Evolutionary conservation across 2,329 filamentous ascomycete species (phyloP).

Genomic region (Fusarium domesticum): DNA sequence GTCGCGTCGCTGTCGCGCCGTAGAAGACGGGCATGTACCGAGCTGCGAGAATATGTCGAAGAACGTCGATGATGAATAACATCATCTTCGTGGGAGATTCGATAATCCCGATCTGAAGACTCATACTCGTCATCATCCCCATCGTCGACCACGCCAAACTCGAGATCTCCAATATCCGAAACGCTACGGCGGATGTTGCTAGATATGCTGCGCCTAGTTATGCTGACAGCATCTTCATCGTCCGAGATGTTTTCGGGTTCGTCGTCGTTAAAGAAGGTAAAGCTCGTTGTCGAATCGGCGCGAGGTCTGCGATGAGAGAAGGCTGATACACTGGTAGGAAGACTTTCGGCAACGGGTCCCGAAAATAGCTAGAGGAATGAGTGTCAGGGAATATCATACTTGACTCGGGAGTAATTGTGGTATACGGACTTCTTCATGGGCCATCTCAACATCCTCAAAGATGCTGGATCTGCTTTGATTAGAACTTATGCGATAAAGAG

Average conservation of each 20-base stretch:
- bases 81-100: conserved; percentile 44
- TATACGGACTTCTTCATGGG: conserved; percentile 74
- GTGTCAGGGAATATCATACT: conserved; percentile 12
- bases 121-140: conserved; percentile 41
- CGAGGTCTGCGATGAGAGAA: conserved; percentile 81
- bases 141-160: conserved; percentile 40
- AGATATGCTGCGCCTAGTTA: conserved; percentile 18
- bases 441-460: conserved; percentile 97
- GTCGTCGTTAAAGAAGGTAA: conserved; percentile 81
- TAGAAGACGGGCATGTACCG: conserved; percentile 62
- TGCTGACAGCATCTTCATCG: conserved; percentile 32
- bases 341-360: conserved; percentile 88
- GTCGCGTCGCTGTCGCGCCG: conserved; percentile 69
- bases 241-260: conserved; percentile 43
- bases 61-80: conserved; percentile 58
- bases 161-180: conserved; percentile 41
- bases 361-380: conserved; percentile 63
- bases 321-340: conserved; percentile 90
- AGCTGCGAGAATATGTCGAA: conserved; percentile 57
- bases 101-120: conserved; percentile 41
- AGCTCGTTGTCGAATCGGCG: conserved; percentile 82
- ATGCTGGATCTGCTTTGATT: conserved; percentile 76
- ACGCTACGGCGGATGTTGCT: conserved; percentile 31
- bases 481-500: conserved; percentile 63
- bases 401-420: background rate